A percentile compares a stretch with the other conserved stretches of the same genome.
These are phyloP conservation scores for Ambrosia artemisiifolia DNA, from an alignment of 129 eudicot species.

Conservation along the genomic window DNA sequence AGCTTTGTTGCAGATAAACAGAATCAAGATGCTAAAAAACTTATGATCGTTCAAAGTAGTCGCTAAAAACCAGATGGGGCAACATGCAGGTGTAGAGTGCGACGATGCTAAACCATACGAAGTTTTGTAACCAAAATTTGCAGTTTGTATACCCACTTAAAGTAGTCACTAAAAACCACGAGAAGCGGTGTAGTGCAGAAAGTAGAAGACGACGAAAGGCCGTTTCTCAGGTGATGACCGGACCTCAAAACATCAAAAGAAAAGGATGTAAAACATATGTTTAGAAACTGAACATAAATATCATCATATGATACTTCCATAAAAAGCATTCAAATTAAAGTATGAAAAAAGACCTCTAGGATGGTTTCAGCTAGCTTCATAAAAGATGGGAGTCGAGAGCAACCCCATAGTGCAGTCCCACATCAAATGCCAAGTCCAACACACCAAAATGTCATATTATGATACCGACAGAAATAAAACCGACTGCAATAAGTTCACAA, in stretches of 20 bases:
- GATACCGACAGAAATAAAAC: conserved; percentile 20
- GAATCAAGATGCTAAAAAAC: not conserved
- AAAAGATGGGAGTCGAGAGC: conserved; percentile 27
- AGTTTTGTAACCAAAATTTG: conserved; percentile 17
- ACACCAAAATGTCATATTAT: conserved; percentile 33
- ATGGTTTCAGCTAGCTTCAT: conserved; percentile 12
- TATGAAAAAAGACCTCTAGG: conserved; percentile 44
- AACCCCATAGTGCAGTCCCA: conserved; percentile 24
- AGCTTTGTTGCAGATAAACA: not conserved
- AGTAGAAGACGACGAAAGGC: conserved; percentile 35
- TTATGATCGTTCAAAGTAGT: not conserved
- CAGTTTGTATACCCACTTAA: conserved; percentile 23
- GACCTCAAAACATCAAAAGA: conserved; percentile 47
- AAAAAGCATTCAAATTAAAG: conserved; percentile 2
- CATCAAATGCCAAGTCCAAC: conserved; percentile 41
- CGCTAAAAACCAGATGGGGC: conserved; percentile 33
- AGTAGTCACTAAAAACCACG: conserved; percentile 8
- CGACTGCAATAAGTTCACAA: conserved; percentile 16
- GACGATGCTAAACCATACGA: conserved; percentile 20
- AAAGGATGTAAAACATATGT: conserved; percentile 20
- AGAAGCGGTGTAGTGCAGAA: conserved; percentile 34
- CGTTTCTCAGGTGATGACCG: conserved; percentile 42
- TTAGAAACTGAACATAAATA: conserved; percentile 28
- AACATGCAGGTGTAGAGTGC: conserved; percentile 26
- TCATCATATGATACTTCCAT: not conserved